These are phyloP conservation scores for Recurvomyces mirabilis DNA, from an alignment of 495 filamentous ascomycete genomes.

Conservation along the genomic window DNA sequence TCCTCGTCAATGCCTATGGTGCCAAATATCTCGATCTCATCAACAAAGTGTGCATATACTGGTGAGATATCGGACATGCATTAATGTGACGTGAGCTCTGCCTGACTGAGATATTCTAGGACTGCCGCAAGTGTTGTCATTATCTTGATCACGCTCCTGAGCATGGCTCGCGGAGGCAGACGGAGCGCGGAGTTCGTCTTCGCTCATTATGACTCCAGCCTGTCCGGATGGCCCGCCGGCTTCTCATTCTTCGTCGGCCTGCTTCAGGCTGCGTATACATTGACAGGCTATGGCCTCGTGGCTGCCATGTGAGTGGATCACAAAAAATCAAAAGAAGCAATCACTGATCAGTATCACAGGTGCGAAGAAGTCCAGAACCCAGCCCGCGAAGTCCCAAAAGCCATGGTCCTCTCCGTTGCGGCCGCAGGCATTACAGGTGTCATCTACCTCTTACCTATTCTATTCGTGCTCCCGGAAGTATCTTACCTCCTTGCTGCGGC, in stretches of 20 bases:
- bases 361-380: slow-evolving; percentile 42
- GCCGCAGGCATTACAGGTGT: slow-evolving; percentile 48
- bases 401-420: slow-evolving; percentile 48
- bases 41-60: slow-evolving; percentile 58
- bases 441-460: slow-evolving; percentile 50
- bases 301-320: too few relatives aligned
- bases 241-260: slow-evolving; percentile 44
- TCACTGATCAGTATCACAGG: too few relatives aligned
- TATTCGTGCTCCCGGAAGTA: slow-evolving; percentile 51
- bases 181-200: slow-evolving; percentile 50
- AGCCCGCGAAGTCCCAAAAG: slow-evolving; percentile 45
- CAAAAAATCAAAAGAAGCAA: too few relatives aligned
- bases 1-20: slow-evolving; percentile 46
- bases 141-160: slow-evolving; percentile 47
- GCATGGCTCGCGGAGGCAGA: slow-evolving; percentile 41
- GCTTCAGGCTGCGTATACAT: slow-evolving; percentile 44
- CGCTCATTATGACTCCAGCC: slow-evolving; percentile 46
- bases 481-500: slow-evolving; percentile 38
- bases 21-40: slow-evolving; percentile 49
- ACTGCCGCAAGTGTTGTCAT: slow-evolving; percentile 49
- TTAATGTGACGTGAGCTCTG: too few relatives aligned
- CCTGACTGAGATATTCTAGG: too few relatives aligned
- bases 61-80: too few relatives aligned
- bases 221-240: slow-evolving; percentile 44
- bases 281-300: slow-evolving; percentile 53